These are phyloP conservation scores for Leptodermis oblonga DNA, from an alignment of 257 asterid genomes.

Conservation along the genomic window DNA sequence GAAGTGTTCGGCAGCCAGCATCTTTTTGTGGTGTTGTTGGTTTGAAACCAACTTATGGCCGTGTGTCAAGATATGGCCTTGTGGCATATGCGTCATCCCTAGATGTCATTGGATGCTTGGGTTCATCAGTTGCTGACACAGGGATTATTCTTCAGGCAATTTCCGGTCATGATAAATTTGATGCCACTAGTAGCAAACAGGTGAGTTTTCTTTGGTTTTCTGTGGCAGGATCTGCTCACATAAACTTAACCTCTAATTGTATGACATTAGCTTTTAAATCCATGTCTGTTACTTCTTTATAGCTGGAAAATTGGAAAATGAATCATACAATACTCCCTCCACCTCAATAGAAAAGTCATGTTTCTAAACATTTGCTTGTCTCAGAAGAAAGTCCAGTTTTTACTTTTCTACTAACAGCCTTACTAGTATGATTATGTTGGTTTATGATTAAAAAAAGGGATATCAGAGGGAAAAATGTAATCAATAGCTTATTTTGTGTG, in stretches of 20 bases:
- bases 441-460: not conserved
- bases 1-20: constrained; percentile 98
- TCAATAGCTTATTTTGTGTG: too few species aligned
- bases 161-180: constrained; percentile 86
- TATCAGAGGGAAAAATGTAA: not conserved
- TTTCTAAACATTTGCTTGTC: not conserved
- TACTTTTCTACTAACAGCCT: not conserved
- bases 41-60: constrained; percentile 94
- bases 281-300: not conserved
- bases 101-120: constrained; percentile 97
- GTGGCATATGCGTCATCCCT: constrained; percentile 96
- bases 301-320: not conserved
- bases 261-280: not conserved
- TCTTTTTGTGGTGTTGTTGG: constrained; percentile 98
- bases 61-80: constrained; percentile 97
- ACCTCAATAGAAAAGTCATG: not conserved
- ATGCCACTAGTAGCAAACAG: constrained; percentile 79
- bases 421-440: not conserved
- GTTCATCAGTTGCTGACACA: constrained; percentile 94
- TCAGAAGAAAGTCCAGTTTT: not conserved
- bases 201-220: constrained; percentile 29
- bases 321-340: too few species aligned
- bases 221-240: too few species aligned
- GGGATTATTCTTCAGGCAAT: constrained; percentile 74
- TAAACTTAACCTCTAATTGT: not conserved